Evolutionary conservation across 2,329 filamentous ascomycete species (phyloP).

Genomic region (Colletotrichum noveboracense): DNA sequence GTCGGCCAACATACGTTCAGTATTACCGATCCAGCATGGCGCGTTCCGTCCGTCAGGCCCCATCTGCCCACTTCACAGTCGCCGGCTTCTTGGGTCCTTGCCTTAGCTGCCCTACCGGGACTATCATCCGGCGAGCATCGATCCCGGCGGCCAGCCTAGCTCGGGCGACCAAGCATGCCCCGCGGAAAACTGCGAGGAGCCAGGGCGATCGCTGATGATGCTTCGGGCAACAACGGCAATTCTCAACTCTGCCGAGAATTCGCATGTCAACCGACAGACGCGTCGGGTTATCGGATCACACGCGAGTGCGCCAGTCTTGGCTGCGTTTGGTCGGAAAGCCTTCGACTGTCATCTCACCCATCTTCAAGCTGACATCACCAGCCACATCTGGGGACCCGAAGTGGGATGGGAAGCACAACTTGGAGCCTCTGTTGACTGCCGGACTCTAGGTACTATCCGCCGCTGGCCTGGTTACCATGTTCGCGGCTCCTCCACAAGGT

Average conservation of each 20-base stretch:
- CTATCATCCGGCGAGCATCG: background rate
- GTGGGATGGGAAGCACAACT: background rate
- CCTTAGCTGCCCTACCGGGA: background rate
- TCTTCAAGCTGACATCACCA: background rate
- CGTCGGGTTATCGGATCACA: background rate
- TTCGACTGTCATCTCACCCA: background rate
- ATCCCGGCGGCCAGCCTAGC: background rate
- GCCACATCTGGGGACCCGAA: background rate
- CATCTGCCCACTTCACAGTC: background rate
- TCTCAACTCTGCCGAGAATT: background rate
- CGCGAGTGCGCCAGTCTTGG: background rate
- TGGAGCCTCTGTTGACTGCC: background rate
- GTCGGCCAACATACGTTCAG: background rate
- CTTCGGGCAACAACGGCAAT: slow-evolving; percentile 7
- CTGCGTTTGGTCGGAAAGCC: background rate
- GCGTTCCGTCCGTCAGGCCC: background rate
- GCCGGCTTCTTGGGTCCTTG: background rate
- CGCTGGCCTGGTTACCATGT: background rate
- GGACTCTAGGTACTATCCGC: background rate
- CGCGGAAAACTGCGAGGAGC: background rate
- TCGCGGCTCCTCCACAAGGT: background rate
- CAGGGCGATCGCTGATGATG: background rate
- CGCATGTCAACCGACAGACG: background rate
- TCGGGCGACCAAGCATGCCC: background rate
- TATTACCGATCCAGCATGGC: background rate